These are phyloP conservation scores for Sporodiniella umbellata DNA, from an alignment of 371 early-diverging fungal genomes.

Conservation along the genomic window DNA sequence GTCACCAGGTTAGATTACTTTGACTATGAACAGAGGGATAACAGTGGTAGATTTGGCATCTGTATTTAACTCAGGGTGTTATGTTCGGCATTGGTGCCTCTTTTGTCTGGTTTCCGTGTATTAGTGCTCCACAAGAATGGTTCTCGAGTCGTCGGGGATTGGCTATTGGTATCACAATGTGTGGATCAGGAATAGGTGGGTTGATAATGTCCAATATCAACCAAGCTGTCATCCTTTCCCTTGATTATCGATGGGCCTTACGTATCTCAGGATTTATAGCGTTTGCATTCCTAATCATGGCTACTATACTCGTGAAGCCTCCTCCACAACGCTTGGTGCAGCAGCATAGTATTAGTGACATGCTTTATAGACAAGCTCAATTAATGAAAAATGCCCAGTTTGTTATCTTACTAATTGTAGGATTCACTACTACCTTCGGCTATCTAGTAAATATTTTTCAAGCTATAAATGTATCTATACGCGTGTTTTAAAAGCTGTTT, in stretches of 20 bases:
- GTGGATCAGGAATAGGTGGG: slow-evolving; percentile 71
- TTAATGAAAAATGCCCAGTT: slow-evolving; percentile 10
- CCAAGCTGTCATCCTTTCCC: slow-evolving; percentile 40
- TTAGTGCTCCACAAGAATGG: slow-evolving; percentile 69
- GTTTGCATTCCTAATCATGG: slow-evolving; percentile 42
- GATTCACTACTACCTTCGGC: slow-evolving; percentile 24
- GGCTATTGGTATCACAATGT: slow-evolving; percentile 70
- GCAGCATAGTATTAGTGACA: slow-evolving; percentile 15
- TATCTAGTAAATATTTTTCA: slow-evolving; percentile 21
- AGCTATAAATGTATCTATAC: neutral
- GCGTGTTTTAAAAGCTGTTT: slow-evolving; percentile 1
- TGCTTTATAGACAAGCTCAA: slow-evolving; percentile 29
- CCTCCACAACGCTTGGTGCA: slow-evolving; percentile 10
- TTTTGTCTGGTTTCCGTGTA: slow-evolving; percentile 66
- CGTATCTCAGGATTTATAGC: slow-evolving; percentile 58
- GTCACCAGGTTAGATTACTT: slow-evolving; percentile 28
- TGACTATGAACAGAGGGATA: neutral
- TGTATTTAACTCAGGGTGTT: slow-evolving; percentile 68
- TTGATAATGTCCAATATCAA: slow-evolving; percentile 57
- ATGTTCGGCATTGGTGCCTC: slow-evolving; percentile 69
- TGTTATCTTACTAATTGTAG: slow-evolving; percentile 23
- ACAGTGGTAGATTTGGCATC: slow-evolving; percentile 51
- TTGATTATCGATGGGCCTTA: slow-evolving; percentile 66
- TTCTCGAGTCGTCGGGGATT: slow-evolving; percentile 63
- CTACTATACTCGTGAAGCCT: slow-evolving; percentile 47